phyloP scores from a whole-genome alignment of 495 filamentous ascomycete species.

The Penicillium silybi region DNA sequence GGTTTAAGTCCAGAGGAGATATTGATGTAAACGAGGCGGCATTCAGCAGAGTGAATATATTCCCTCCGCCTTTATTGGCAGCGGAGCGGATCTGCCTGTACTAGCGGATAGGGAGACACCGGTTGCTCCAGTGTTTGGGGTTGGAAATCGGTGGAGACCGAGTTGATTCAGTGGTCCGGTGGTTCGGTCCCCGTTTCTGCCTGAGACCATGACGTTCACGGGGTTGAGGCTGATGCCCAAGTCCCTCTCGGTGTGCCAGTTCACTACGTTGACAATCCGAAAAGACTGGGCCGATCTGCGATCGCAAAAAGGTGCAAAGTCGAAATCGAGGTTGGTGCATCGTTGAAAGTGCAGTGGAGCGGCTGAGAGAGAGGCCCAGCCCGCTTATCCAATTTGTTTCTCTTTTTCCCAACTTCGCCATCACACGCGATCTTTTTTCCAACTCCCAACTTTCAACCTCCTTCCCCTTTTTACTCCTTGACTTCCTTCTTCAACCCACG shows the following conservation, averaged over 20 bases:
- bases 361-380: slow-evolving; percentile 10
- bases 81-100: no score
- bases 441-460: not conserved
- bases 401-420: slow-evolving; percentile 25
- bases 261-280: not conserved
- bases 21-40: no score
- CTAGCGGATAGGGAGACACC: no score
- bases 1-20: no score
- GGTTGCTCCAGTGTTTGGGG: not conserved
- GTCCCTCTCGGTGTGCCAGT: not conserved
- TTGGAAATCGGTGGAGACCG: not conserved
- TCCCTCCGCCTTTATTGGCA: no score
- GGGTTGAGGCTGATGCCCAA: not conserved
- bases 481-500: not conserved
- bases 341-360: not conserved
- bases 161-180: no score
- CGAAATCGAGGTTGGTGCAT: not conserved
- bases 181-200: not conserved
- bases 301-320: not conserved
- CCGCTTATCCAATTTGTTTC: slow-evolving; percentile 29
- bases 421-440: slow-evolving; percentile 10
- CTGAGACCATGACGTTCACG: not conserved
- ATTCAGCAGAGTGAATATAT: no score
- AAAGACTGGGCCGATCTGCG: not conserved
- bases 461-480: not conserved